Evolutionary conservation across 768 basidiomycete species (phyloP), one percentile per base, ranked within the genome.

Genomic region (Pulveroboletus sp.): DNA sequence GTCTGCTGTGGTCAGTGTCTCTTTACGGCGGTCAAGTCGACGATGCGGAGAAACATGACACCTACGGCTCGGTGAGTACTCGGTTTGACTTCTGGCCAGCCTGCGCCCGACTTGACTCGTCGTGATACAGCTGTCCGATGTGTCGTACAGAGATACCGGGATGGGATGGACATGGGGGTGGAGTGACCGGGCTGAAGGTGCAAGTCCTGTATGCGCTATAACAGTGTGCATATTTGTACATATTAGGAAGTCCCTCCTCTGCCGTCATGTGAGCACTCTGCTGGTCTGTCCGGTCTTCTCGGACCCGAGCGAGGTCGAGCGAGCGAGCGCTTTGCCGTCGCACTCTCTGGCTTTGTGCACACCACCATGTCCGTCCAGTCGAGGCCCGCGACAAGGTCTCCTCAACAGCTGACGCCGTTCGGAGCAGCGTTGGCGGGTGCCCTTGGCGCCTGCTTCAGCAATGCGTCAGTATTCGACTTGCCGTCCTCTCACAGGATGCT

Each of bases 381-480:
- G 3, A 63, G 64, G 39, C 81, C 83, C 31, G 73, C 76, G 21
- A 21, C 21, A 21, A 79, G 83, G 60, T 79, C 80, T n/a, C 69
- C 76, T 10, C 76, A 82, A 46, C 71, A 76, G 60, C 73, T 96
- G 32, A 93, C 93, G 0, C 89, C 94, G 0, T 83, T 93, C 58
- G 93, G 88, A 2, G 81, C 87, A 54, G 95, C 95, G 1, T 74
- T 97, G 48, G 91, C 92, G 39, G 94, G 95, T 4, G 95, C 95
- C 8, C 76, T 97, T 15, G 92, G 94, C 41, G 93, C 88, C 24
- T 93, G 93, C 64, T 91, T 96, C 69, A 86, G 87, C 55, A 91
- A 90, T 59, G 91, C 93, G 89, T 94, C 69, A 67, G 93, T 81
- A 24, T 26, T 0, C 9, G 42, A 12, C 14, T 12, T 28, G 46